phyloP scores from a whole-genome alignment of 768 basidiomycete species.

The Boletellus emodensis region DNA sequence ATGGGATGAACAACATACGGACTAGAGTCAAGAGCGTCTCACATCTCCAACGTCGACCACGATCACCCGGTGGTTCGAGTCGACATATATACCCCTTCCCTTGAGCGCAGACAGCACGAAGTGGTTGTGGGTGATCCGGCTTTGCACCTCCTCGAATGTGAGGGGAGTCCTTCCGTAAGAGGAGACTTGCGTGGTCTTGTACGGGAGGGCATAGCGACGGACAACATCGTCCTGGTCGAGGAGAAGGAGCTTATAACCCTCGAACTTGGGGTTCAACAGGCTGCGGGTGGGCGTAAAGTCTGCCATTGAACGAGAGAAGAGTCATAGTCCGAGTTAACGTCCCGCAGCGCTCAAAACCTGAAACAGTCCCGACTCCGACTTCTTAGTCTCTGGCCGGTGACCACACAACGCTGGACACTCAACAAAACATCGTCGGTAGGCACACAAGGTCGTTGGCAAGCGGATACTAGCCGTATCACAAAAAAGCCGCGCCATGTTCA shows the following conservation, averaged over 20 bases:
- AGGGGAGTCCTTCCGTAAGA: slow-evolving; percentile 58
- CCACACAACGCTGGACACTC: too few relatives aligned
- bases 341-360: neutral
- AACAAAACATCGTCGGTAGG: too few relatives aligned
- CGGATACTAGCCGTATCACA: too few relatives aligned
- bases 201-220: slow-evolving; percentile 46
- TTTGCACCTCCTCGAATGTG: slow-evolving; percentile 78
- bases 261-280: slow-evolving; percentile 78
- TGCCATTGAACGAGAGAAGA: slow-evolving; percentile 22
- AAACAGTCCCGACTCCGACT: neutral
- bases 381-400: too few relatives aligned
- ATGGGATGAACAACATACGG: slow-evolving; percentile 4
- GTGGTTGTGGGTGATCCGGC: slow-evolving; percentile 82
- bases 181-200: slow-evolving; percentile 47
- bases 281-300: slow-evolving; percentile 45
- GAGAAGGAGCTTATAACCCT: slow-evolving; percentile 73
- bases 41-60: slow-evolving; percentile 57
- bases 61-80: slow-evolving; percentile 58
- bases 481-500: too few relatives aligned
- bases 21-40: slow-evolving; percentile 26
- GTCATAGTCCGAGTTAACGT: too few relatives aligned
- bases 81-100: slow-evolving; percentile 60
- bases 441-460: too few relatives aligned
- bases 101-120: slow-evolving; percentile 47
- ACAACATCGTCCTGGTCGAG: slow-evolving; percentile 56